These are phyloP conservation scores for Pythium dissotocum DNA, from an alignment of 352 stramenopile genomes.

Conservation along the genomic window DNA sequence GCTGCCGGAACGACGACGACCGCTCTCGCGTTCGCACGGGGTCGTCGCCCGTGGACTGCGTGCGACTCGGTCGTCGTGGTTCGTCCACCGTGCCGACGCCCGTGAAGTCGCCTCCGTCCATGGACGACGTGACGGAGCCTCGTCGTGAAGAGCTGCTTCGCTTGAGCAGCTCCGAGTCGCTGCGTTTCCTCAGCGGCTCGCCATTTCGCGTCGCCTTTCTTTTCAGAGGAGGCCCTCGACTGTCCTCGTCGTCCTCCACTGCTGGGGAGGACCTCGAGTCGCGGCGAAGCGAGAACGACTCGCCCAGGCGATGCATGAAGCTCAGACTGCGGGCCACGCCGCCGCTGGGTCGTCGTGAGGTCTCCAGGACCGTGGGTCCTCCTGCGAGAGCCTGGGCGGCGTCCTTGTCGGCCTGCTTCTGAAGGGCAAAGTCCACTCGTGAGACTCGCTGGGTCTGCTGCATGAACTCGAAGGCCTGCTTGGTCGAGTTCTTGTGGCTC, in stretches of 20 bases:
- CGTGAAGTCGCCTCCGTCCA: constrained; percentile 3
- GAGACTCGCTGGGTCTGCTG: constrained; percentile 68
- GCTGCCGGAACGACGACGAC: constrained; percentile 21
- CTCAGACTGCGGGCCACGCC: constrained; percentile 8
- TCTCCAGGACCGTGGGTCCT: not conserved
- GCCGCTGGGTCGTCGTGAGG: not conserved
- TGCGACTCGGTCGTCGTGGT: constrained; percentile 13
- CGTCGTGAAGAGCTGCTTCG: constrained; percentile 20
- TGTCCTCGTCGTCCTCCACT: not conserved
- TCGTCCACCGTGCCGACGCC: not conserved
- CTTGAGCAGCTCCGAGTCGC: constrained; percentile 17
- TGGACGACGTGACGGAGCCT: constrained; percentile 19
- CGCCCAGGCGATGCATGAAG: constrained; percentile 18
- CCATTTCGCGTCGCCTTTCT: not conserved
- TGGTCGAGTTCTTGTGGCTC: constrained; percentile 76
- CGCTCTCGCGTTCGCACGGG: not conserved
- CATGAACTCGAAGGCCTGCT: constrained; percentile 67
- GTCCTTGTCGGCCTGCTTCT: constrained; percentile 13
- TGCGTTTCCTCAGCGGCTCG: constrained; percentile 20
- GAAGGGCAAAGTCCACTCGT: constrained; percentile 33
- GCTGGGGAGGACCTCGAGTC: constrained; percentile 2
- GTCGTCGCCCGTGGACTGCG: not conserved
- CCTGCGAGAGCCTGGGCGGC: not conserved
- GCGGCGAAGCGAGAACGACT: constrained; percentile 17
- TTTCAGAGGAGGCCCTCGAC: not conserved